These are phyloP conservation scores for Coemansia sp. DNA, from an alignment of 192 early-diverging fungal genomes.

Conservation along the genomic window DNA sequence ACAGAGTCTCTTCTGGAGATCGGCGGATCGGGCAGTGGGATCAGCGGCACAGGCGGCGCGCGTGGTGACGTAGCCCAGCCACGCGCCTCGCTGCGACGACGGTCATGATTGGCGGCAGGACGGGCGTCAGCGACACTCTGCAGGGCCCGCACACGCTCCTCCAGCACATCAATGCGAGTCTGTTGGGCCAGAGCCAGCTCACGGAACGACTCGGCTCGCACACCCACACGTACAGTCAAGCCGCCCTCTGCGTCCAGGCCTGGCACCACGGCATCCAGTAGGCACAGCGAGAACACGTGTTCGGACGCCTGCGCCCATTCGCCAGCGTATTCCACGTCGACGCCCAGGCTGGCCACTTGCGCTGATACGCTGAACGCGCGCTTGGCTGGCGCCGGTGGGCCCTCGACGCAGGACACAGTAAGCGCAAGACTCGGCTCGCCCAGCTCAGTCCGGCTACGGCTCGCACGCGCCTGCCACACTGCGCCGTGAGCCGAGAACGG, in stretches of 20 bases:
- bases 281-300: slow-evolving; percentile 24
- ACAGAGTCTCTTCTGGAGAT: too few relatives aligned
- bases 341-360: not conserved
- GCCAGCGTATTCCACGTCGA: not conserved
- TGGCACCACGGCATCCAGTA: slow-evolving; percentile 18
- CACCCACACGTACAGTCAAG: slow-evolving; percentile 17
- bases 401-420: slow-evolving; percentile 21
- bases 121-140: not conserved
- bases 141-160: slow-evolving; percentile 13
- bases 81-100: slow-evolving; percentile 20
- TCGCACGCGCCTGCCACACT: slow-evolving; percentile 27
- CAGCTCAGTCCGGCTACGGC: slow-evolving; percentile 19
- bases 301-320: not conserved
- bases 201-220: slow-evolving; percentile 23
- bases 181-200: slow-evolving; percentile 19
- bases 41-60: slow-evolving; percentile 7
- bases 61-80: slow-evolving; percentile 45
- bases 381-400: not conserved
- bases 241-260: slow-evolving; percentile 12
- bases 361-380: slow-evolving; percentile 12
- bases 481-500: slow-evolving; percentile 28
- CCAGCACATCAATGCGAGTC: slow-evolving; percentile 23
- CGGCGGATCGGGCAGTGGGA: slow-evolving; percentile 1
- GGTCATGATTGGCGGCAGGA: too few relatives aligned
- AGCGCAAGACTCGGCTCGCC: slow-evolving; percentile 34